phyloP scores from a whole-genome alignment of 2,329 filamentous ascomycete genomes.

The Westerdykella sp. region DNA sequence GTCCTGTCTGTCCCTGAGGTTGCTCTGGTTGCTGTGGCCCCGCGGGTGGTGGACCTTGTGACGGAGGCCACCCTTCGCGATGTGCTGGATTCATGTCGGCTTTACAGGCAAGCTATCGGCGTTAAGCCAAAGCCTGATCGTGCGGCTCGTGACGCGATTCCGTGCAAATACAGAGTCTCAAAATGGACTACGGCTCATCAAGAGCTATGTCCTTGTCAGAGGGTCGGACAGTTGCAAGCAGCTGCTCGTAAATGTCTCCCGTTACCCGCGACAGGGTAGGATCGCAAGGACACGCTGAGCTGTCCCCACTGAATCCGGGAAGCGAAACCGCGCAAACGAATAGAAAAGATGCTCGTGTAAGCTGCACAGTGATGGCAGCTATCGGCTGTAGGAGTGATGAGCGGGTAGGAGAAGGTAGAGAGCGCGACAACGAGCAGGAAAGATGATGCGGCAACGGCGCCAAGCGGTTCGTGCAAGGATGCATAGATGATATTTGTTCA shows the following conservation, averaged over 20 bases:
- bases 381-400: too few relatives aligned
- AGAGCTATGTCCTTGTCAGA: conserved; percentile 10
- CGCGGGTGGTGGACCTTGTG: conserved; percentile 45
- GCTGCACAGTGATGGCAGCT: too few relatives aligned
- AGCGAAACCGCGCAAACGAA: too few relatives aligned
- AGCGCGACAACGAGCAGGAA: neutral
- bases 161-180: conserved; percentile 6
- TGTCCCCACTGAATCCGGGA: conserved; percentile 5
- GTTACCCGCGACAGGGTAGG: conserved; percentile 9
- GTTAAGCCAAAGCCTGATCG: conserved; percentile 16
- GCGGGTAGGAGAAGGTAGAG: too few relatives aligned
- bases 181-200: conserved; percentile 15
- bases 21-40: conserved; percentile 40
- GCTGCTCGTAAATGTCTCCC: conserved; percentile 3
- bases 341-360: too few relatives aligned
- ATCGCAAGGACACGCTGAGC: conserved; percentile 20
- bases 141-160: conserved; percentile 13
- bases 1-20: conserved; percentile 20
- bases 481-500: too few relatives aligned
- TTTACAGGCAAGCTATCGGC: conserved; percentile 24
- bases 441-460: neutral
- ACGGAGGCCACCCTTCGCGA: conserved; percentile 37
- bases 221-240: conserved; percentile 13
- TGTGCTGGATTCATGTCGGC: conserved; percentile 38
- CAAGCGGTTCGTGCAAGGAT: neutral